Conservation (phyloP, 1,284 basidiomycete species). For the Peniophora sp. region DNA sequence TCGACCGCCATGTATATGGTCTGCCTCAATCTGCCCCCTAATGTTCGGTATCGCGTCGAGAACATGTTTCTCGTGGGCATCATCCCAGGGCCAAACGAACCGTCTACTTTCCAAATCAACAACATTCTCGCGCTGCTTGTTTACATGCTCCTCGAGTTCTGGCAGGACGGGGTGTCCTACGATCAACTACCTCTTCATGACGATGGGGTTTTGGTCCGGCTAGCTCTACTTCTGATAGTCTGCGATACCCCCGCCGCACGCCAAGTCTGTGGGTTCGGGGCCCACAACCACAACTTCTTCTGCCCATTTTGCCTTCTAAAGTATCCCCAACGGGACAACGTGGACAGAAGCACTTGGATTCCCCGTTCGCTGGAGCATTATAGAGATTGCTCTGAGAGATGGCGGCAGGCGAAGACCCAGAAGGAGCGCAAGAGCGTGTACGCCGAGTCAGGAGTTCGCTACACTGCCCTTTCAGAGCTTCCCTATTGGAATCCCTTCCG, state of each 20-base stretch:
- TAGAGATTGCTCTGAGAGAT: constrained; percentile 12
- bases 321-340: constrained; percentile 3
- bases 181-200: background rate
- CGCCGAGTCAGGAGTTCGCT: constrained; percentile 22
- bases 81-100: constrained; percentile 13
- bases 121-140: constrained; percentile 15
- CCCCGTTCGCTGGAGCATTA: constrained; percentile 5
- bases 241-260: constrained; percentile 12
- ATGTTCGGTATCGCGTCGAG: constrained; percentile 15
- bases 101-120: constrained; percentile 13
- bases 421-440: constrained; percentile 14
- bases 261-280: constrained; percentile 1
- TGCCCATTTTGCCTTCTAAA: constrained; percentile 12
- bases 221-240: constrained; percentile 11
- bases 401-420: constrained; percentile 19
- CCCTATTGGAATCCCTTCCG: constrained; percentile 29
- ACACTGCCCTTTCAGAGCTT: constrained; percentile 26
- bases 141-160: constrained; percentile 11
- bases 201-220: constrained; percentile 4
- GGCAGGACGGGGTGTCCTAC: constrained; percentile 11
- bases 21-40: constrained; percentile 15
- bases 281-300: constrained; percentile 8
- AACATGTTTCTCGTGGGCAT: constrained; percentile 18
- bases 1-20: constrained; percentile 7
- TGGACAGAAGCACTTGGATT: constrained; percentile 8